These are phyloP conservation scores for Suillus decipiens DNA, from an alignment of 768 basidiomycete species.

Conservation along the genomic window DNA sequence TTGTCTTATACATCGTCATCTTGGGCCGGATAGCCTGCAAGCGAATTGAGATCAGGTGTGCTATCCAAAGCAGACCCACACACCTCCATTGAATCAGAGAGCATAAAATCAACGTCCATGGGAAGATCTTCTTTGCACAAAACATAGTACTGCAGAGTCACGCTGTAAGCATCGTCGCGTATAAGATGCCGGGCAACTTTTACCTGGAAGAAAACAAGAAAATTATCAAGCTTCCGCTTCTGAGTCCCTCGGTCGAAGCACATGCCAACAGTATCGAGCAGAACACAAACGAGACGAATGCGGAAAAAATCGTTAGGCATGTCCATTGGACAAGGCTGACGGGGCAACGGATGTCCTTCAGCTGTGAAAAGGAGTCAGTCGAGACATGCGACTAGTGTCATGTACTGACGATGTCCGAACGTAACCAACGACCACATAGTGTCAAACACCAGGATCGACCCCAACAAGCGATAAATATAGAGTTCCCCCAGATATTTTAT, in stretches of 20 bases:
- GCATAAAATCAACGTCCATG: conserved; percentile 98
- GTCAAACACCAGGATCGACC: conserved; percentile 90
- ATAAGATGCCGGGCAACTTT: conserved; percentile 7
- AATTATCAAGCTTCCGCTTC: conserved; percentile 91
- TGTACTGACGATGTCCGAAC: conserved; percentile 88
- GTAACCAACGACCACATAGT: conserved; percentile 92
- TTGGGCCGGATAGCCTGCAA: conserved; percentile 85
- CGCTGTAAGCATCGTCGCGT: conserved; percentile 10
- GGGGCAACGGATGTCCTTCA: conserved; percentile 85
- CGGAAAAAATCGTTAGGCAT: conserved; percentile 98
- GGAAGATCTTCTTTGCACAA: conserved; percentile 88
- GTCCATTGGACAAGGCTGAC: conserved; percentile 74
- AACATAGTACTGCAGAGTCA: conserved; percentile 65
- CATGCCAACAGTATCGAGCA: conserved; percentile 95
- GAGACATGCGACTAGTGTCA: not conserved
- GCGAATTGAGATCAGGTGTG: conserved; percentile 9
- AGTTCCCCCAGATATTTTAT: conserved; percentile 96
- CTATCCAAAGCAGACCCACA: conserved; percentile 14
- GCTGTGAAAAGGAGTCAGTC: conserved; percentile 47
- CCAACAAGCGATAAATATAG: conserved; percentile 92
- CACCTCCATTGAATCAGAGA: conserved; percentile 92
- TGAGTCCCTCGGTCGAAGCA: conserved; percentile 95
- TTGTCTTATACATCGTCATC: conserved; percentile 62
- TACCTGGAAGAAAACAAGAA: conserved; percentile 93
- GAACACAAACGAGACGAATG: conserved; percentile 83